Conservation (phyloP, 768 basidiomycete species). For the Mycena chlorophos region DNA sequence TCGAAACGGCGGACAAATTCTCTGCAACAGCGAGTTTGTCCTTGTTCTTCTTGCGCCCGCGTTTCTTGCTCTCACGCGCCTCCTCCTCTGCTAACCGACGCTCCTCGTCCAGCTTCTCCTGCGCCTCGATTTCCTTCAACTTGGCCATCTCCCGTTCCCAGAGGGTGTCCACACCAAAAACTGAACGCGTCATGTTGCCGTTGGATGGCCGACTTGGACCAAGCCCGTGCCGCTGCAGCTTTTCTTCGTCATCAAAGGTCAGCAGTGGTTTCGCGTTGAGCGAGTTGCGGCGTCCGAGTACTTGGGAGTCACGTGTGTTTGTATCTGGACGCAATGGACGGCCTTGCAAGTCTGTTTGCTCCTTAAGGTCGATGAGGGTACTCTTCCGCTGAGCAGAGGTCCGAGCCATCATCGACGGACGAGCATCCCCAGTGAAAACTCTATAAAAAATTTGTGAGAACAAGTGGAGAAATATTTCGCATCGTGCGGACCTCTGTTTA, state of each 20-base stretch:
- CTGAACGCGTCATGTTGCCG: conserved; percentile 76
- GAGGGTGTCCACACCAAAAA: conserved; percentile 90
- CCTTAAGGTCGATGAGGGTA: conserved; percentile 72
- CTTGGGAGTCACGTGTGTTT: conserved; percentile 44
- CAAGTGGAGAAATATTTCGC: conserved; percentile 1
- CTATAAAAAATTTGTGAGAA: conserved; percentile 38
- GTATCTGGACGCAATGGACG: conserved; percentile 49
- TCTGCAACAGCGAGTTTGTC: conserved; percentile 19
- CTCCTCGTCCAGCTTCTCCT: conserved; percentile 60
- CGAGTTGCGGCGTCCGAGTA: conserved; percentile 50
- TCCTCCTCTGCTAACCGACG: conserved; percentile 49
- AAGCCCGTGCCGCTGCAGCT: conserved; percentile 28
- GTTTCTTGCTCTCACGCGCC: conserved; percentile 48
- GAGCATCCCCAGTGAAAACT: conserved; percentile 83
- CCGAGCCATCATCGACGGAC: conserved; percentile 93
- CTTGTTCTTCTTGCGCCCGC: conserved; percentile 46
- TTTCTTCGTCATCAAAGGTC: conserved; percentile 57
- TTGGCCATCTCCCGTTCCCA: conserved; percentile 90
- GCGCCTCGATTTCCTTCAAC: conserved; percentile 72
- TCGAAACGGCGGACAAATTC: conserved; percentile 5
- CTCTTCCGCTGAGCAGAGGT: conserved; percentile 51
- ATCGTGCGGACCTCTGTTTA: conserved; percentile 83
- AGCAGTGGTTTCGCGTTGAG: conserved; percentile 63
- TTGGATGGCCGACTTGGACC: conserved; percentile 34
- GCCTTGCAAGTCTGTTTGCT: conserved; percentile 11